phyloP scores from a whole-genome alignment of 2,329 filamentous ascomycete genomes.

The Trematosphaeria pertusa region DNA sequence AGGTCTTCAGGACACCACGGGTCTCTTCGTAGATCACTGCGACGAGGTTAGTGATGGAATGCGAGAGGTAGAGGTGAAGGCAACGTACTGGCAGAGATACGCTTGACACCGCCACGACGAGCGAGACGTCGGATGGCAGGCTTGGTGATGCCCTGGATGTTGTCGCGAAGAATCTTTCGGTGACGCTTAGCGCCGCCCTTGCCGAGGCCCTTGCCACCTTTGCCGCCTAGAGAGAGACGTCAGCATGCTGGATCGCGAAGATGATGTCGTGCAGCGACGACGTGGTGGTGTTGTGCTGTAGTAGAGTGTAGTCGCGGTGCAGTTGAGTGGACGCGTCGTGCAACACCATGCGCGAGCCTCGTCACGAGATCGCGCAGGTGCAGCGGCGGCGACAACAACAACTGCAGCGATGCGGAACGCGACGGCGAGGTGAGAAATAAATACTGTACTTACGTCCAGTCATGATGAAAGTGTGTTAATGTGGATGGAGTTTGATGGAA shows the following conservation, averaged over 20 bases:
- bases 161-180: slow-evolving; percentile 63
- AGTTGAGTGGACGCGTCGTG: slow-evolving; percentile 18
- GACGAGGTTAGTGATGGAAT: slow-evolving; percentile 30
- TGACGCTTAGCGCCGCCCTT: slow-evolving; percentile 63
- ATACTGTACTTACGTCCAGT: slow-evolving; percentile 53
- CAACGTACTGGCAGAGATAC: slow-evolving; percentile 58
- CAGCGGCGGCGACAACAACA: slow-evolving; percentile 20
- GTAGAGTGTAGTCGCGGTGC: slow-evolving; percentile 16
- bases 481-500: slow-evolving; percentile 30
- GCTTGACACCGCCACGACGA: slow-evolving; percentile 62
- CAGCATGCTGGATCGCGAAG: slow-evolving; percentile 33
- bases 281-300: slow-evolving; percentile 21
- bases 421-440: slow-evolving; percentile 14
- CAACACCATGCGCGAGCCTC: too few relatives aligned
- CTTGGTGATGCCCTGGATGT: slow-evolving; percentile 64
- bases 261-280: slow-evolving; percentile 16
- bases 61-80: slow-evolving; percentile 2
- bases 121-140: slow-evolving; percentile 62
- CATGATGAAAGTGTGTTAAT: slow-evolving; percentile 46
- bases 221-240: slow-evolving; percentile 54
- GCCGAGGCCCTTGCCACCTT: slow-evolving; percentile 63
- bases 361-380: slow-evolving; percentile 29
- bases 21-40: slow-evolving; percentile 81
- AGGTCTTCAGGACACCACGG: slow-evolving; percentile 78
- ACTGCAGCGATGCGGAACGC: slow-evolving; percentile 27